Base-by-base conservation (phyloP, 1,284 basidiomycete genomes). In the Hymenochaete sp. region DNA sequence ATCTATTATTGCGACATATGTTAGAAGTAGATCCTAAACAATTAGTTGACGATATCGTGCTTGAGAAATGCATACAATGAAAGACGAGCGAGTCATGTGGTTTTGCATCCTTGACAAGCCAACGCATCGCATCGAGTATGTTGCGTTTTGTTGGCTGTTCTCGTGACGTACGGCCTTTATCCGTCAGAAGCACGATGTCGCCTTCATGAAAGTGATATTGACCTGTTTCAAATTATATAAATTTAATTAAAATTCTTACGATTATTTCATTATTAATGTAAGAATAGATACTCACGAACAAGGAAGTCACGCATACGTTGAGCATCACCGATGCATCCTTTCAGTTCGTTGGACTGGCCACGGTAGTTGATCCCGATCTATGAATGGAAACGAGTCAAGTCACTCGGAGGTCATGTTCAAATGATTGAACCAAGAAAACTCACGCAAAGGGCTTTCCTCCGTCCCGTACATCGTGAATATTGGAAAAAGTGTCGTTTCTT, bases 321-420 rank as follows among this genome's bases (percentile, higher is more conserved):
- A 8, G 82, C 84, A 59, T 95, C 91, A 55, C 93, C 93, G 55
- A 91, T 74, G 54, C 91, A 93, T 3, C 90, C 89, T 1, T 68
- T 64, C 6, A 93, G 70, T 53, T 75, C 75, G 44, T 76, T 72
- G 0, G 56, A 55, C 47, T 77, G 73, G 0, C 86, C 82, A 9
- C 57, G 58, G 57, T 93, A 93, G 62, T 92, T 92, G 56, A 92
- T 81, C 0, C 83, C 85, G 52, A 88, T 79, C 81, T 79, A n/a
- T 32, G 21, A 10, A 24, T 6, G 27, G 16, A 10, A 18, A 18
- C 27, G 16, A 11, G 43, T 24, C 19, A 18, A 49, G 25, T 22
- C 13, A 21, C 7, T 13, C n/a, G 10, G 28, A 19, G 25, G 14
- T 14, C 16, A 21, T 24, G 19, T 21, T 22, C 9, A 11, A 28